Percentiles rank a stretch among this genome's conserved stretches.
Evolutionary conservation across 805 yeast species (phyloP).

Genomic region (Lipomyces mesembrius): DNA sequence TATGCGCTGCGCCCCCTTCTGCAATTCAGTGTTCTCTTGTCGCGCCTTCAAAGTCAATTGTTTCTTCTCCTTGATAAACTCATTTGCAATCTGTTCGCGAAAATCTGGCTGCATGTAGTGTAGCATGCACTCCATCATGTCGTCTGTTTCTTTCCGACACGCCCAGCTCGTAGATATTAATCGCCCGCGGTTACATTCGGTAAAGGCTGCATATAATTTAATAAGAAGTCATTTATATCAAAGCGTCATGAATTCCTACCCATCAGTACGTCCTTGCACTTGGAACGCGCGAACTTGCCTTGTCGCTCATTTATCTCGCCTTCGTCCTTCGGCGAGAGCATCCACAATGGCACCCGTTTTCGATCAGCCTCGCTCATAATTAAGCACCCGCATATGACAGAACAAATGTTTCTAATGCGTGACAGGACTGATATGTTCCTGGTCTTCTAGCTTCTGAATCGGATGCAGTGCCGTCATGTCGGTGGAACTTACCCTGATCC

Average conservation of each 20-base stretch:
- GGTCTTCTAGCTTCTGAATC: background rate
- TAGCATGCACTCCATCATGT: conserved; percentile 66
- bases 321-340: conserved; percentile 34
- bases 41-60: conserved; percentile 41
- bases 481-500: background rate
- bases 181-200: conserved; percentile 64
- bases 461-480: background rate
- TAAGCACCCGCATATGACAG: background rate
- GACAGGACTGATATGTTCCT: no score
- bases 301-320: conserved; percentile 20
- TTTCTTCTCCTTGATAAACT: conserved; percentile 62
- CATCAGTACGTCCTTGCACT: conserved; percentile 24
- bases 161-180: conserved; percentile 70
- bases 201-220: conserved; percentile 50
- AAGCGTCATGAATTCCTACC: conserved; percentile 9
- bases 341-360: conserved; percentile 31
- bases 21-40: conserved; percentile 5
- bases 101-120: conserved; percentile 57
- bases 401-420: background rate
- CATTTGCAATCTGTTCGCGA: conserved; percentile 71
- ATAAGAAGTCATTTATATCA: background rate
- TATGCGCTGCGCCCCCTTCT: conserved; percentile 1
- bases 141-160: conserved; percentile 63
- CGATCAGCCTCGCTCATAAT: background rate
- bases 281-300: conserved; percentile 20